Conservation (phyloP, 2,329 filamentous ascomycete genomes). For the Fusarium sp. region DNA sequence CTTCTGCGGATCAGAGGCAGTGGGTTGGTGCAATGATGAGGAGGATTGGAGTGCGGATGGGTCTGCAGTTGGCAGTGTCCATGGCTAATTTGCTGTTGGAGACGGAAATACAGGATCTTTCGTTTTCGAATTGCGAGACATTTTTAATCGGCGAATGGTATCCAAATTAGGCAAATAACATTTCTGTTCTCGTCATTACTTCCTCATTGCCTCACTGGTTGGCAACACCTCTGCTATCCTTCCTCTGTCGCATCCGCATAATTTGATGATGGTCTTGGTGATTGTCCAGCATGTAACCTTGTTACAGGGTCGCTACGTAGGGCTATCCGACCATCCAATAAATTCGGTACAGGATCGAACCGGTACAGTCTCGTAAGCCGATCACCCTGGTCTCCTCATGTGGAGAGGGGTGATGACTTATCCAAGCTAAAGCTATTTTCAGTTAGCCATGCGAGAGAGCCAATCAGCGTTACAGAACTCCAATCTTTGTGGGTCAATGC, state of each 20-base stretch:
- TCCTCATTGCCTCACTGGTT: background rate
- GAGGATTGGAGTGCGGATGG: constrained; percentile 28
- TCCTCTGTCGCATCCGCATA: background rate
- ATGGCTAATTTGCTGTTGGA: constrained; percentile 32
- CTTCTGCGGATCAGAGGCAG: constrained; percentile 4
- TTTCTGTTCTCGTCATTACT: accelerated
- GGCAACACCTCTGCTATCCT: background rate
- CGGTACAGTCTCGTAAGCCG: background rate
- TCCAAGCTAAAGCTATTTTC: background rate
- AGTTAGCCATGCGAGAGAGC: background rate
- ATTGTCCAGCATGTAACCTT: background rate
- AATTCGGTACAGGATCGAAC: background rate
- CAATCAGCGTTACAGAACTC: background rate
- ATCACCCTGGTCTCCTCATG: too few species aligned
- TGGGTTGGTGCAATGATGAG: constrained; percentile 28
- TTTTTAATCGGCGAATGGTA: constrained; percentile 30
- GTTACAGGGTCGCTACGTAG: background rate
- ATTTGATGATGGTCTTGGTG: background rate
- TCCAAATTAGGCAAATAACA: constrained; percentile 3
- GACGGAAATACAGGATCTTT: constrained; percentile 5
- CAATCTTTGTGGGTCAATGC: background rate
- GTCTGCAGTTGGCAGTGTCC: constrained; percentile 27
- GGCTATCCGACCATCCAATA: background rate
- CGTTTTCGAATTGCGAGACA: constrained; percentile 30
- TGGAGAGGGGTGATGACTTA: background rate